Base-by-base conservation (phyloP, 164 flowering plant species). In the Vitis cinerea region DNA sequence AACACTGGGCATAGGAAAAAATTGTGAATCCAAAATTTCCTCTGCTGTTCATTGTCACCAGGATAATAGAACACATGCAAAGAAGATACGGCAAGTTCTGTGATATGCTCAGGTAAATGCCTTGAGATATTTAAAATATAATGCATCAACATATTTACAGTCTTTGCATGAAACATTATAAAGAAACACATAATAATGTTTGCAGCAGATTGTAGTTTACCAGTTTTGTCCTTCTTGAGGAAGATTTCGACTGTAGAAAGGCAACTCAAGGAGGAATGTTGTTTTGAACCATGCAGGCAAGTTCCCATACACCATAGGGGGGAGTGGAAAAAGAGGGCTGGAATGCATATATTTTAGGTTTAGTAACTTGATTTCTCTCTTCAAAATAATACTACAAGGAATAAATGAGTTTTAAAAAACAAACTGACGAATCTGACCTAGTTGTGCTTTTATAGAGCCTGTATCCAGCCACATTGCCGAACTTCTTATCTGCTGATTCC, bases 401-500 rank as follows among this genome's bases (percentile, higher is more conserved):
- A 27, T 1, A 51, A 17, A 37, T 3, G 44, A 37, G 5, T 37
- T 37, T 37, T 37, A 7, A 19, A 8, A 9, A 17, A 60, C 7
- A 30, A 15, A 50, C 64, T 61, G 13, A n/a, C 23, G 30, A 60
- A 52, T 3, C 62, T 12, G 50, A 95, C 99, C 99, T 92, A 9
- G 99, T 95, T 50, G 79, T 77, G 69, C 71, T 83, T 79, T 95
- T 95, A 72, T 91, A 95, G 4, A 44, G 51, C 70, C 78, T 82
- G 78, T 95, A 95, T 64, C 71, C 91, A 64, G 72, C 79, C 65
- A 77, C 59, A 68, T 71, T 83, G 44, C 97, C 92, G 63, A 70
- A 92, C 70, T 90, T 92, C 82, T 91, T 92, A 79, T 95, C 91
- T 2, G 93, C 90, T 17, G 99, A 95, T 62, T 79, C 93, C 99